A percentile compares a stretch with the other conserved stretches of the same genome.
Conservation (phyloP, 345 rosid genomes). For the Syzygium grande region DNA sequence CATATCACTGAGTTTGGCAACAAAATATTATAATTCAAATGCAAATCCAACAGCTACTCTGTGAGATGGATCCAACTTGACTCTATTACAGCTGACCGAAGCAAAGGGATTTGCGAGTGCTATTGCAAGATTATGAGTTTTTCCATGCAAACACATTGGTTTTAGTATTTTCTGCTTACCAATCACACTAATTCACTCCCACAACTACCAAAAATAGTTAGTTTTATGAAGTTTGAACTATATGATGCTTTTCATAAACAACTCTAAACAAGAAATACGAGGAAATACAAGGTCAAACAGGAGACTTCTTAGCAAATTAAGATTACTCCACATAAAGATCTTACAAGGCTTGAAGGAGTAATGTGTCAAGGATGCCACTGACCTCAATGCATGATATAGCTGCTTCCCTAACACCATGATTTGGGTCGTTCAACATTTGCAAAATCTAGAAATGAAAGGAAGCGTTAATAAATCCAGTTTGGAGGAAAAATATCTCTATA, state of each 20-base stretch:
- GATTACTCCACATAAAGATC: background rate
- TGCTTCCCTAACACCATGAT: constrained; percentile 87
- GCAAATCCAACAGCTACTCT: background rate
- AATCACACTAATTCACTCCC: background rate
- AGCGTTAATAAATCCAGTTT: background rate
- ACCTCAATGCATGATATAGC: constrained; percentile 96
- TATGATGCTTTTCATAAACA: background rate
- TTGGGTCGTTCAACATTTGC: constrained; percentile 87
- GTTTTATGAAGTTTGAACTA: background rate
- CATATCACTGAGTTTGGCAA: background rate
- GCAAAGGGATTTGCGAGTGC: background rate
- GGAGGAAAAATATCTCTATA: background rate
- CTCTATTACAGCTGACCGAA: background rate
- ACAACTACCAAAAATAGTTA: background rate
- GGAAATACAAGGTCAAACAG: background rate
- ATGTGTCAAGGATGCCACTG: background rate
- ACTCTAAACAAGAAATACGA: background rate
- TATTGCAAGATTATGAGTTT: background rate
- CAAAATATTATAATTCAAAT: background rate
- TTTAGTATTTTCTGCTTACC: background rate
- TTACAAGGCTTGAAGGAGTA: background rate
- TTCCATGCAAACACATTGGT: background rate
- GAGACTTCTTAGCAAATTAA: background rate
- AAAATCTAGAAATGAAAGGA: constrained; percentile 47
- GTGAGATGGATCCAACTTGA: background rate